Evolutionary conservation across 176 grass and related monocot species (phyloP).

Genomic region (Lolium rigidum): DNA sequence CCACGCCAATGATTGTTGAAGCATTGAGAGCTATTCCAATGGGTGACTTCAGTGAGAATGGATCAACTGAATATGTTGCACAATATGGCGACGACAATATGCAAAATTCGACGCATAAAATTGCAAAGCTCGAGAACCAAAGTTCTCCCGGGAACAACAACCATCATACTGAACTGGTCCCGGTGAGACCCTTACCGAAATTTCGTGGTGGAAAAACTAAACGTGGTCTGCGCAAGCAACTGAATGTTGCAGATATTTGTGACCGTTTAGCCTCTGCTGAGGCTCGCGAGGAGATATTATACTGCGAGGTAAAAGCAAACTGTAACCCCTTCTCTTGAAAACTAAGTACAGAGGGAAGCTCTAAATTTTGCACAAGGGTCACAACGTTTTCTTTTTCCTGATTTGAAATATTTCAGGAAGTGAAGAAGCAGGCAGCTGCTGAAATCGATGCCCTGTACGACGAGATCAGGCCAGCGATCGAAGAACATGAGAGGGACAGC

Average conservation of each 20-base stretch:
- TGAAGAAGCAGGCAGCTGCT: conserved; percentile 65
- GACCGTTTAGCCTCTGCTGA: conserved; percentile 63
- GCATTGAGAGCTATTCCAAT: conserved; percentile 74
- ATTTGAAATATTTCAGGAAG: conserved; percentile 54
- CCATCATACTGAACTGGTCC: conserved; percentile 46
- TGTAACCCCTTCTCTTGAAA: background rate
- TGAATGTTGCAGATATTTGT: conserved; percentile 63
- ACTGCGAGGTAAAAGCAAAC: conserved; percentile 62
- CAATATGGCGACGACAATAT: conserved; percentile 36
- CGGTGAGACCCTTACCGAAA: conserved; percentile 39
- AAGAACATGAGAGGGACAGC: conserved; percentile 91
- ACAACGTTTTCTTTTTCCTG: background rate
- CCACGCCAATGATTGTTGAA: conserved; percentile 59
- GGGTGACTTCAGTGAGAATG: conserved; percentile 64
- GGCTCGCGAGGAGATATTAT: conserved; percentile 82
- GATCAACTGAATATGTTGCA: conserved; percentile 41
- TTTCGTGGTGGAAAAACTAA: conserved; percentile 77
- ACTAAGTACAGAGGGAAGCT: background rate
- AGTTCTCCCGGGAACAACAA: conserved; percentile 42
- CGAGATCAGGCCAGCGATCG: conserved; percentile 89
- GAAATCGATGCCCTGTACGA: conserved; percentile 73
- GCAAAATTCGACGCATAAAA: conserved; percentile 50
- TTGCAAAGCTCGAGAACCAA: conserved; percentile 38
- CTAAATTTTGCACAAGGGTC: conserved; percentile 10
- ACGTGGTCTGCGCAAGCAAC: conserved; percentile 56